Evolutionary conservation across 176 grass and related monocot genomes (phyloP).

Genomic region (Phyllostachys edulis): DNA sequence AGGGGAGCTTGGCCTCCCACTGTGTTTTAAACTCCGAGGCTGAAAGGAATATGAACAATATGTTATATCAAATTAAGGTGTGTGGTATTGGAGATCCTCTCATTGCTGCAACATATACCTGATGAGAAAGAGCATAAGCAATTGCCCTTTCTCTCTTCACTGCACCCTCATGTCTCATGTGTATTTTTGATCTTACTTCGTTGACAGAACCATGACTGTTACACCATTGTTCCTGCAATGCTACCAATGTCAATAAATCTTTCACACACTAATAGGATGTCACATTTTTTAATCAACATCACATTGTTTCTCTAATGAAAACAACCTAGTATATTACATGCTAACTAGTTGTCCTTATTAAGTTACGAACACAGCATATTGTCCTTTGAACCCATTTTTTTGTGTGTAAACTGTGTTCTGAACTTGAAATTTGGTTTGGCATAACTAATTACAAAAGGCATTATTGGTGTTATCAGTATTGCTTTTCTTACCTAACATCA

Average conservation of each 20-base stretch:
- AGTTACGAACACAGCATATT: background rate
- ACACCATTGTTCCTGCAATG: slow-evolving; percentile 74
- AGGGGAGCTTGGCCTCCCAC: slow-evolving; percentile 46
- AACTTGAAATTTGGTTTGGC: background rate
- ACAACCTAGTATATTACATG: background rate
- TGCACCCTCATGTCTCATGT: slow-evolving; percentile 66
- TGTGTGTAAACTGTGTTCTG: background rate
- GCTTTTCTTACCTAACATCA: slow-evolving; percentile 37
- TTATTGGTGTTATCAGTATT: slow-evolving; percentile 30
- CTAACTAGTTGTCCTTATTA: background rate
- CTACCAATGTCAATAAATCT: background rate
- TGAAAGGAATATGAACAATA: slow-evolving; percentile 35
- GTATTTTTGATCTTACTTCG: slow-evolving; percentile 66
- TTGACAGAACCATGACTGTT: slow-evolving; percentile 51
- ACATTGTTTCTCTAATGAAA: background rate
- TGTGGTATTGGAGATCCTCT: background rate
- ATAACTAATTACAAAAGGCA: slow-evolving; percentile 12
- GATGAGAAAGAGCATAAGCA: slow-evolving; percentile 60
- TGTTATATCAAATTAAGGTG: background rate
- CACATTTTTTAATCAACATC: background rate
- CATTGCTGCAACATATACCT: slow-evolving; percentile 46
- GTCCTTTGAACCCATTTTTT: background rate
- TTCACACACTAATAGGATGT: background rate
- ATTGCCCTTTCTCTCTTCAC: slow-evolving; percentile 70
- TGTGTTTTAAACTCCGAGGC: slow-evolving; percentile 45